Conservation (phyloP, 176 grass and related monocot genomes). For the Cenchrus fungigraminus region DNA sequence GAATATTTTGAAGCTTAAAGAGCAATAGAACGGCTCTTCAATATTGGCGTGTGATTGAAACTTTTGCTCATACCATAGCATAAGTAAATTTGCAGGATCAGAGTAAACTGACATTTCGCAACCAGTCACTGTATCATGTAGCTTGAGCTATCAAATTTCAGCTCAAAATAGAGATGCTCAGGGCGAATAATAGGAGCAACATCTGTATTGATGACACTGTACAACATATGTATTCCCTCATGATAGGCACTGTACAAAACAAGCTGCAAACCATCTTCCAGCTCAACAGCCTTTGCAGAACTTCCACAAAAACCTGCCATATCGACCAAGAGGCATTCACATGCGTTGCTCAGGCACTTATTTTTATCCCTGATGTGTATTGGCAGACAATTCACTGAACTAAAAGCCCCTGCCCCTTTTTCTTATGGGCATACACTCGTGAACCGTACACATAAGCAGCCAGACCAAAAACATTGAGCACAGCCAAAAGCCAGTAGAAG, state of each 20-base stretch:
- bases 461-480: conserved; percentile 49
- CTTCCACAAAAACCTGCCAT: neutral
- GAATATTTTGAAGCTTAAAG: too few species aligned
- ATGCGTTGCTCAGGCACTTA: neutral
- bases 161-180: neutral
- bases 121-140: neutral
- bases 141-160: neutral
- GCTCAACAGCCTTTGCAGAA: neutral
- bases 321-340: neutral
- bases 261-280: neutral
- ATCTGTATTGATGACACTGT: neutral
- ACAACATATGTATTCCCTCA: neutral
- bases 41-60: too few species aligned
- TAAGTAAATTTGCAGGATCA: too few species aligned
- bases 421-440: conserved; percentile 45
- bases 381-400: conserved; percentile 10
- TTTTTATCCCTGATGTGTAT: neutral
- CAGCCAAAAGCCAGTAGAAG: conserved; percentile 64
- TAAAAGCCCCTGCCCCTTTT: conserved; percentile 17
- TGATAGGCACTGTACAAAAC: neutral
- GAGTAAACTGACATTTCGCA: neutral
- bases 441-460: conserved; percentile 44
- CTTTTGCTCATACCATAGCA: too few species aligned
- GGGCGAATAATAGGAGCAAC: neutral
- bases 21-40: too few species aligned